A percentile compares a stretch with the other conserved stretches of the same genome.
Conservation (phyloP, 495 filamentous ascomycete genomes). For the Clavariopsis aquatica region DNA sequence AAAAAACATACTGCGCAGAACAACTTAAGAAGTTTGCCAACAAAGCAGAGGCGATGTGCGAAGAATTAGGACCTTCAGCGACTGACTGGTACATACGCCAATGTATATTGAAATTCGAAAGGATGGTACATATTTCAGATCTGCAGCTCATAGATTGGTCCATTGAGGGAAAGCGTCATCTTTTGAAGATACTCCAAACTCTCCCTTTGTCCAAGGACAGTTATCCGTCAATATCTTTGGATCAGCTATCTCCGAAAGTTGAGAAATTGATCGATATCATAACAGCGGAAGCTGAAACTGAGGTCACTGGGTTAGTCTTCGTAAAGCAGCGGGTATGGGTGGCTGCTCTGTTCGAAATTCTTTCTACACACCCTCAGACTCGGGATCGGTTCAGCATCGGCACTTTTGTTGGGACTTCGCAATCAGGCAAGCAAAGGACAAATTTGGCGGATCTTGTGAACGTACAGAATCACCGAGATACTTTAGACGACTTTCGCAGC, state of each 20-base stretch:
- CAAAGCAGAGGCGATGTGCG: slow-evolving; percentile 54
- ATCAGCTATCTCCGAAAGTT: slow-evolving; percentile 33
- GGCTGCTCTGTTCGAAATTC: slow-evolving; percentile 63
- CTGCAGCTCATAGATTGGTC: slow-evolving; percentile 47
- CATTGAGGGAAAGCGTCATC: slow-evolving; percentile 61
- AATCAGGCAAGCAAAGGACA: slow-evolving; percentile 48
- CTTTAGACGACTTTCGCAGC: slow-evolving; percentile 66
- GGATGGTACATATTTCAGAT: slow-evolving; percentile 41
- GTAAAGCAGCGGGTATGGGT: slow-evolving; percentile 72
- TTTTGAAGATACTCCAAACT: slow-evolving; percentile 56
- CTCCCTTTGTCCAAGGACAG: neutral
- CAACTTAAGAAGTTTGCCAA: slow-evolving; percentile 62
- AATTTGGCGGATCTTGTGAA: slow-evolving; percentile 64
- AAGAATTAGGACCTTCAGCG: slow-evolving; percentile 73
- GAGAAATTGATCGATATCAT: slow-evolving; percentile 58
- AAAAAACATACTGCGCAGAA: slow-evolving; percentile 63
- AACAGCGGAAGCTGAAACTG: slow-evolving; percentile 45
- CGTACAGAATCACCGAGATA: slow-evolving; percentile 55
- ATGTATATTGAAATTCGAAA: slow-evolving; percentile 55
- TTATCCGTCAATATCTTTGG: neutral
- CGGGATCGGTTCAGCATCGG: slow-evolving; percentile 59
- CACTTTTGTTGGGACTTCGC: slow-evolving; percentile 74
- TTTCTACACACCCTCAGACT: slow-evolving; percentile 62
- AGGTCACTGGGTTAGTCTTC: slow-evolving; percentile 75
- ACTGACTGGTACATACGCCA: slow-evolving; percentile 68